Conservation (phyloP, 495 filamentous ascomycete species). For the Xylaria nigripes region DNA sequence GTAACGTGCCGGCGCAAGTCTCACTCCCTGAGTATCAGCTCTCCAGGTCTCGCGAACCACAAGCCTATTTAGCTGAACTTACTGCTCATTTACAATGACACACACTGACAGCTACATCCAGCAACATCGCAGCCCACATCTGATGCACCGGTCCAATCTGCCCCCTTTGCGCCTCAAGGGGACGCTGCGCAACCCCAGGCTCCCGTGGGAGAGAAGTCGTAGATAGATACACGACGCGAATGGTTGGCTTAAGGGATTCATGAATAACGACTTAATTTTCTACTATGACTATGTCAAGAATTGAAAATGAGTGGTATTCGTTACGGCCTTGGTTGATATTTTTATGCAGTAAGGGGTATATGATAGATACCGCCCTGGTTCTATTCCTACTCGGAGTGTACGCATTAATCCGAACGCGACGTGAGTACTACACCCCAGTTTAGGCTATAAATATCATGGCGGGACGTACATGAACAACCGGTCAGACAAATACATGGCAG, state of each 20-base stretch:
- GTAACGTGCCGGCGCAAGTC: too few species aligned
- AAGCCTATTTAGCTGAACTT: too few species aligned
- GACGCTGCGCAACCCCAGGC: neutral
- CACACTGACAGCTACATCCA: neutral
- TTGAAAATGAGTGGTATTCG: neutral
- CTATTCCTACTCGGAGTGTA: too few species aligned
- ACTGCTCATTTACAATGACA: neutral
- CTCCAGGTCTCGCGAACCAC: too few species aligned
- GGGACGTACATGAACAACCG: too few species aligned
- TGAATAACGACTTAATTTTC: neutral
- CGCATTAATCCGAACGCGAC: too few species aligned
- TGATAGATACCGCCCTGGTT: neutral
- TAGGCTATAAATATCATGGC: too few species aligned
- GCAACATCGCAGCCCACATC: neutral
- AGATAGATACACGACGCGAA: neutral
- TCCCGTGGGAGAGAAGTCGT: constrained; percentile 5
- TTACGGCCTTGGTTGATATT: neutral
- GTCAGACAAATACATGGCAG: neutral
- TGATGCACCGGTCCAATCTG: neutral
- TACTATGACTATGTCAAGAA: neutral
- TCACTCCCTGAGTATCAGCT: too few species aligned
- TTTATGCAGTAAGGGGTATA: neutral
- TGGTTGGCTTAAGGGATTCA: neutral
- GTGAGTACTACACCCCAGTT: too few species aligned
- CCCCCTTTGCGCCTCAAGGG: neutral